Conservation (phyloP, 352 stramenopile species). For the Pythium aristosporum region DNA sequence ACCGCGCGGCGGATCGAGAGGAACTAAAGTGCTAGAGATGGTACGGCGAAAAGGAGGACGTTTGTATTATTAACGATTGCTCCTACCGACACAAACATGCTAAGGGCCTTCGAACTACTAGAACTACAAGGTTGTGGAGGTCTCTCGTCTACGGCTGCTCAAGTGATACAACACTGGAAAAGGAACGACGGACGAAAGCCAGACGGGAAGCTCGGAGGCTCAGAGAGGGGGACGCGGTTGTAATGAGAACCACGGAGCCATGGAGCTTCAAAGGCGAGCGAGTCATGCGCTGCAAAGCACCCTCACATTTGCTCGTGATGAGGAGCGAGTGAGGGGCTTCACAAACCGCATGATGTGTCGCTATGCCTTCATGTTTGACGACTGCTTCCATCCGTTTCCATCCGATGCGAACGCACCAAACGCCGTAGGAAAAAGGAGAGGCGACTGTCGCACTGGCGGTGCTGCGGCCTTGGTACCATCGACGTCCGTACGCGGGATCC, state of each 20-base stretch:
- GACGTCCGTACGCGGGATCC: not conserved
- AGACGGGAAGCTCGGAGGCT: not conserved
- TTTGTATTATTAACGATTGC: slow-evolving; percentile 13
- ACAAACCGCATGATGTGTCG: not conserved
- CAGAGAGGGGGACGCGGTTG: slow-evolving; percentile 3
- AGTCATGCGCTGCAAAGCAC: not conserved
- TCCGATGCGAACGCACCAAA: not conserved
- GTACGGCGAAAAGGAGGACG: not conserved
- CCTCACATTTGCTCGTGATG: slow-evolving; percentile 20
- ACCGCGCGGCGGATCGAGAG: not conserved
- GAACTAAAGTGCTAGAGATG: not conserved
- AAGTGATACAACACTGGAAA: not conserved
- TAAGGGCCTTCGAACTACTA: slow-evolving; percentile 1
- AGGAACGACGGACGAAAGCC: not conserved
- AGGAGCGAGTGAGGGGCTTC: slow-evolving; percentile 14
- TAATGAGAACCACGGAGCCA: slow-evolving; percentile 23
- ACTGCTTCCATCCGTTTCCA: not conserved
- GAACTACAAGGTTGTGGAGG: not conserved
- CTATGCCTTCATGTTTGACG: slow-evolving; percentile 2
- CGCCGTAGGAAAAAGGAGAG: not conserved
- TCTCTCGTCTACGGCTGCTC: not conserved
- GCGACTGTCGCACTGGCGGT: not conserved
- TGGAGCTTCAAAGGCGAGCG: not conserved
- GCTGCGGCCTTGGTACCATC: not conserved
- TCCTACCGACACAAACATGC: not conserved